These are phyloP conservation scores for Lichtheimia hyalospora DNA, from an alignment of 371 early-diverging fungal genomes.

Conservation along the genomic window DNA sequence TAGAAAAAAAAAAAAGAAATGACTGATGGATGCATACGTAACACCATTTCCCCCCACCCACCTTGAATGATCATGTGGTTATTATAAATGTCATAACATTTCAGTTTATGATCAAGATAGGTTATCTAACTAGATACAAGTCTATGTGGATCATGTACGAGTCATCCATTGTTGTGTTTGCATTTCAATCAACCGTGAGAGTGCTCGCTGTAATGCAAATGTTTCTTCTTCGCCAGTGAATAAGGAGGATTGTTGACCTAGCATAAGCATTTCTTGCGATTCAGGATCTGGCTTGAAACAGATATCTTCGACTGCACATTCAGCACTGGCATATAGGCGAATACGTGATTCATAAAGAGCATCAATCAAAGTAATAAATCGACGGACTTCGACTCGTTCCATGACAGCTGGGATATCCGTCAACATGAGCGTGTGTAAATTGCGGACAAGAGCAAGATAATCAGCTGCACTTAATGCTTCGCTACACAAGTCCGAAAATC, in stretches of 20 bases:
- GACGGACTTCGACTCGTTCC: conserved; percentile 83
- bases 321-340: conserved; percentile 69
- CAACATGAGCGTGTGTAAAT: conserved; percentile 74
- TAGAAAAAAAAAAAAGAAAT: too few species aligned
- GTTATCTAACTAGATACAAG: too few species aligned
- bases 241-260: conserved; percentile 43
- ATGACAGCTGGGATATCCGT: conserved; percentile 80
- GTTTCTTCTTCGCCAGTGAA: conserved; percentile 90
- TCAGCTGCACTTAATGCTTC: conserved; percentile 85
- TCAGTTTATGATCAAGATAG: too few species aligned
- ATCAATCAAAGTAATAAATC: conserved; percentile 94
- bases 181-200: conserved; percentile 90
- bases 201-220: conserved; percentile 93
- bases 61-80: too few species aligned
- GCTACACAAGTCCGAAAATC: conserved; percentile 82
- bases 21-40: too few species aligned
- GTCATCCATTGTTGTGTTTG: conserved; percentile 58
- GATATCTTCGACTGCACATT: conserved; percentile 61
- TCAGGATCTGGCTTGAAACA: conserved; percentile 31
- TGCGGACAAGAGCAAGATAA: conserved; percentile 75
- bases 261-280: background rate
- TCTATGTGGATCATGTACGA: too few species aligned
- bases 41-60: too few species aligned
- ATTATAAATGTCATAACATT: too few species aligned
- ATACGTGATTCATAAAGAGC: conserved; percentile 81